Evolutionary conservation across 306 rosid species (phyloP).

Genomic region (Vigna radiata): DNA sequence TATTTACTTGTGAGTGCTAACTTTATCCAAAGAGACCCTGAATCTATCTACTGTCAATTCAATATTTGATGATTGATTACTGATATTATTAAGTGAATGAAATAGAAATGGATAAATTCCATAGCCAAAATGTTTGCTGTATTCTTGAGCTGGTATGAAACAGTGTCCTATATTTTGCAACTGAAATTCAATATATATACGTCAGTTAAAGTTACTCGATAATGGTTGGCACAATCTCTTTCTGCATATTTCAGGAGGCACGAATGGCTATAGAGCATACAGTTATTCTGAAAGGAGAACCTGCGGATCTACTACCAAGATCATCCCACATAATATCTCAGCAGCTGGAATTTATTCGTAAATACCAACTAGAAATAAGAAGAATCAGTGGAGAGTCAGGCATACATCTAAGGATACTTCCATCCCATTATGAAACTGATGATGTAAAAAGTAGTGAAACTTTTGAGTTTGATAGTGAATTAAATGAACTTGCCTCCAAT

Average conservation of each 20-base stretch:
- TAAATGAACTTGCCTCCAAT: slow-evolving; percentile 55
- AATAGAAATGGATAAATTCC: slow-evolving; percentile 7
- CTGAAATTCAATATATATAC: neutral
- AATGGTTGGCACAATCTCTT: neutral
- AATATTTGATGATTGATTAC: slow-evolving; percentile 16
- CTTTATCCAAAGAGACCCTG: too few species aligned
- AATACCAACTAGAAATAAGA: slow-evolving; percentile 69
- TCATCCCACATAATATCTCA: slow-evolving; percentile 61
- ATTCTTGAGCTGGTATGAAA: slow-evolving; percentile 2
- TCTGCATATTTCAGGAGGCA: slow-evolving; percentile 71
- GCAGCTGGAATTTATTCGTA: slow-evolving; percentile 74
- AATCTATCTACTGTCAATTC: neutral
- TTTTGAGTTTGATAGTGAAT: slow-evolving; percentile 46
- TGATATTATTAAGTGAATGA: neutral
- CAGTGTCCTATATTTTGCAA: neutral
- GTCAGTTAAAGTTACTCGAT: neutral
- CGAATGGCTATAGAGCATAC: slow-evolving; percentile 84
- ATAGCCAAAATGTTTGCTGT: neutral
- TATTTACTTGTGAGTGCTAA: too few species aligned
- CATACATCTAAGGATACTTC: slow-evolving; percentile 69
- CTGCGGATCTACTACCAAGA: slow-evolving; percentile 84
- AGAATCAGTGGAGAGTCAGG: slow-evolving; percentile 54
- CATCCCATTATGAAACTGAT: slow-evolving; percentile 47
- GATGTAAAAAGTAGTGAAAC: slow-evolving; percentile 42
- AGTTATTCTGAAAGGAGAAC: slow-evolving; percentile 81